Evolutionary conservation across 352 stramenopile species (phyloP).

Genomic region (Phytophthora aleatoria): DNA sequence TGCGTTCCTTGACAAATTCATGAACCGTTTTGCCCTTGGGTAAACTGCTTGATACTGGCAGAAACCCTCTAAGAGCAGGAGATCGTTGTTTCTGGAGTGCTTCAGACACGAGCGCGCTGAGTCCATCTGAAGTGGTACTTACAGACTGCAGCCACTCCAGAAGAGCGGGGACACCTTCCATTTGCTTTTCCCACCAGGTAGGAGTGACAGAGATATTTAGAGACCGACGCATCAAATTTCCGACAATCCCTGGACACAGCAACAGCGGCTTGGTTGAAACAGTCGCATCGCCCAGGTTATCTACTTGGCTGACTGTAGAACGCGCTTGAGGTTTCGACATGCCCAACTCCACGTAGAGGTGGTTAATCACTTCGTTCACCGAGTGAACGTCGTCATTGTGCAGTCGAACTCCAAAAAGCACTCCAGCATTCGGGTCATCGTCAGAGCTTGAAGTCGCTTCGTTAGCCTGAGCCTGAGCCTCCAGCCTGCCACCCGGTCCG

Average conservation of each 20-base stretch:
- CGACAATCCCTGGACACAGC: slow-evolving; percentile 51
- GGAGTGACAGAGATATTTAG: slow-evolving; percentile 77
- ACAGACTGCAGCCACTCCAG: slow-evolving; percentile 80
- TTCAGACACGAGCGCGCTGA: slow-evolving; percentile 74
- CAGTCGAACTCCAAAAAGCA: slow-evolving; percentile 65
- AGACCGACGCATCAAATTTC: slow-evolving; percentile 59
- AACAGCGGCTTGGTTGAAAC: slow-evolving; percentile 52
- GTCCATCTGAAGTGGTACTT: slow-evolving; percentile 69
- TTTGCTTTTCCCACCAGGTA: slow-evolving; percentile 71
- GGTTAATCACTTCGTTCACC: slow-evolving; percentile 74
- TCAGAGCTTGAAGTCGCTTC: slow-evolving; percentile 20
- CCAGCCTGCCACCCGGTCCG: slow-evolving; percentile 33
- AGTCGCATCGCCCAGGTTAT: slow-evolving; percentile 60
- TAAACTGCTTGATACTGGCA: slow-evolving; percentile 34
- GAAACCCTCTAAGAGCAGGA: slow-evolving; percentile 40
- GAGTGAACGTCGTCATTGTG: slow-evolving; percentile 88
- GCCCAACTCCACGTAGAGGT: slow-evolving; percentile 57
- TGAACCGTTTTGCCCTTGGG: slow-evolving; percentile 31
- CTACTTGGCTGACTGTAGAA: slow-evolving; percentile 57
- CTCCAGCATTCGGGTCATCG: slow-evolving; percentile 10
- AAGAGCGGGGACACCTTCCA: slow-evolving; percentile 52
- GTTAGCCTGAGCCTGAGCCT: slow-evolving; percentile 18
- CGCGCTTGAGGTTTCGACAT: slow-evolving; percentile 60
- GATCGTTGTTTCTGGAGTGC: slow-evolving; percentile 58
- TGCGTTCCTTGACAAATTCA: slow-evolving; percentile 44